Evolutionary conservation across 176 grass and related monocot genomes (phyloP).

Genomic region (Miscanthus lutarioriparius): DNA sequence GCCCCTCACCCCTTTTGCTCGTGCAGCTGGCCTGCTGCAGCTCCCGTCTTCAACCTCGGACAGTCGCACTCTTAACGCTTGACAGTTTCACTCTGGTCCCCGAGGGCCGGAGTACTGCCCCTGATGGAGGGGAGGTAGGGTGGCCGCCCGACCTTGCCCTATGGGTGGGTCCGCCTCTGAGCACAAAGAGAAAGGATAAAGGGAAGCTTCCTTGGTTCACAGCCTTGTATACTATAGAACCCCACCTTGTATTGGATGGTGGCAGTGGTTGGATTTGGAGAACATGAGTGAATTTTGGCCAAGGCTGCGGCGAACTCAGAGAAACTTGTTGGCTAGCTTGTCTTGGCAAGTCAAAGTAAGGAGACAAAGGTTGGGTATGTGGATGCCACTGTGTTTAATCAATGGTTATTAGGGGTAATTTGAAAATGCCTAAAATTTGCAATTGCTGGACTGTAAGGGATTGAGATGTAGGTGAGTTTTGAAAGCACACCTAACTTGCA

Average conservation of each 20-base stretch:
- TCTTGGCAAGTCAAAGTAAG: background rate
- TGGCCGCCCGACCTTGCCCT: too few species aligned
- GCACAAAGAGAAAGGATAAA: background rate
- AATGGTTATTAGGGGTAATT: background rate
- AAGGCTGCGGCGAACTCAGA: too few species aligned
- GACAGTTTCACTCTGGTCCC: background rate
- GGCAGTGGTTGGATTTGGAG: background rate
- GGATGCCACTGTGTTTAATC: background rate
- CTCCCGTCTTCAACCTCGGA: background rate
- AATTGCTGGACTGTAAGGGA: background rate
- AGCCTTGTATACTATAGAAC: background rate
- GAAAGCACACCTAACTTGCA: background rate
- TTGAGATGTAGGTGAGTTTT: background rate
- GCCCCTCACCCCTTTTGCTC: background rate
- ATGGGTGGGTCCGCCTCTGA: too few species aligned
- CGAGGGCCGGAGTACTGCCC: background rate
- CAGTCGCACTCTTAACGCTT: background rate
- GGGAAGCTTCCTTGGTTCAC: background rate
- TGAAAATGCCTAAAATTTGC: background rate
- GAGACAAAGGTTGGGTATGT: background rate
- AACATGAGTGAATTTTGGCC: background rate
- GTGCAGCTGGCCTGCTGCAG: background rate
- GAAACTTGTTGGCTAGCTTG: background rate
- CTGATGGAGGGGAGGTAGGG: too few species aligned
- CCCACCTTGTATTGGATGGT: background rate